A percentile compares a stretch with the other conserved stretches of the same genome.
Conservation (phyloP, 2,329 filamentous ascomycete species). For the Monosporascus sp. region DNA sequence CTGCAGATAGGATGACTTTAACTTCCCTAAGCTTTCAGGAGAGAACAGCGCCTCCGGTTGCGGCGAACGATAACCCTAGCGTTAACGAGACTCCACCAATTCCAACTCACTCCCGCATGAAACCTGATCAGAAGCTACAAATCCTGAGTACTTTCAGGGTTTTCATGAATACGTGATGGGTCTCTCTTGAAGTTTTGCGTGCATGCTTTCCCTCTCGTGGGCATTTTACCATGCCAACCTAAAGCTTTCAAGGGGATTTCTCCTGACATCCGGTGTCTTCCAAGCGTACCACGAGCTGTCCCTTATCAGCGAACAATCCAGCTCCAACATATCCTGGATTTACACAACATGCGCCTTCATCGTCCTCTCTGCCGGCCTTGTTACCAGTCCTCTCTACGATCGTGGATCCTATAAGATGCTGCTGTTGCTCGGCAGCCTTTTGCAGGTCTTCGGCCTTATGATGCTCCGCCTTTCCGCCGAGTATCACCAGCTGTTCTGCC, state of each 20-base stretch:
- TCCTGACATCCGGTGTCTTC: constrained; percentile 18
- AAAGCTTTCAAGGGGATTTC: constrained; percentile 7
- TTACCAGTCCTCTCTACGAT: constrained; percentile 16
- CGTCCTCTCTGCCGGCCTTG: constrained; percentile 10
- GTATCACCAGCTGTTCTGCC: constrained; percentile 14
- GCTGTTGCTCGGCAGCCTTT: constrained; percentile 6
- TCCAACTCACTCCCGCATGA: too few species aligned
- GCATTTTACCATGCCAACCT: too few species aligned
- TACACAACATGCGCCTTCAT: constrained; percentile 15
- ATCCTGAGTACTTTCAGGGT: constrained; percentile 15
- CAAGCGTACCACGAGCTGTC: constrained; percentile 17
- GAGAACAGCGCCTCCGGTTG: too few species aligned
- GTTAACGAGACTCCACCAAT: too few species aligned
- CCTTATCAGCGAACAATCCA: constrained; percentile 1
- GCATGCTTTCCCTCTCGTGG: neutral
- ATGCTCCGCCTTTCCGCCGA: constrained; percentile 4
- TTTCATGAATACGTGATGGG: constrained; percentile 16
- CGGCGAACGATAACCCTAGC: too few species aligned
- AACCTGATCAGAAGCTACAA: constrained; percentile 6
- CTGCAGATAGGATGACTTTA: too few species aligned
- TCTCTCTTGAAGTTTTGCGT: neutral
- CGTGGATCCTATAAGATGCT: constrained; percentile 12
- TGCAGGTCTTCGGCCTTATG: constrained; percentile 11
- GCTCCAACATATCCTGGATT: constrained; percentile 19
- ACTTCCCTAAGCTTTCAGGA: too few species aligned